Percentiles rank a stretch among this genome's conserved stretches.
These are phyloP conservation scores for Mycosphaerella sp. DNA, from an alignment of 2,329 filamentous ascomycete genomes.

Conservation along the genomic window DNA sequence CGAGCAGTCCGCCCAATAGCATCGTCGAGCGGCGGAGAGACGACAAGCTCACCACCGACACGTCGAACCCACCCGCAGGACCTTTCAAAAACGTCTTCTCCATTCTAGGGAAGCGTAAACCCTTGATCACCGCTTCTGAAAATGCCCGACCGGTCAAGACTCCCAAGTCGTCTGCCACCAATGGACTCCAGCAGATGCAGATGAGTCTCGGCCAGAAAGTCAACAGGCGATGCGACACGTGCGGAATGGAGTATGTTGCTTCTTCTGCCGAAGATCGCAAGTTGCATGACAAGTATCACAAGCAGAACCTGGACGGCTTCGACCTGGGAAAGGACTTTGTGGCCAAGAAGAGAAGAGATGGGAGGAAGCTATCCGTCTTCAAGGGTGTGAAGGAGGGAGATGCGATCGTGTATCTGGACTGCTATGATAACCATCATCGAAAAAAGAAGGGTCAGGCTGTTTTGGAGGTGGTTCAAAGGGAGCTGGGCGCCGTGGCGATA, in stretches of 20 bases:
- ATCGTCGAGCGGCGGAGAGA: conserved; percentile 29
- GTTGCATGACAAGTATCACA: conserved; percentile 59
- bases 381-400: conserved; percentile 33
- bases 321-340: conserved; percentile 55
- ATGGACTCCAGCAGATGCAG: conserved; percentile 52
- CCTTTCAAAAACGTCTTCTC: conserved; percentile 30
- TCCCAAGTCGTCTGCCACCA: conserved; percentile 29
- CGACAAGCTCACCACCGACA: conserved; percentile 18
- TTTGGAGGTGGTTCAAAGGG: conserved; percentile 56
- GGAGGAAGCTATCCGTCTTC: conserved; percentile 9
- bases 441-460: conserved; percentile 49
- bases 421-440: conserved; percentile 47
- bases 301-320: conserved; percentile 54
- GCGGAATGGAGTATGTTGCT: conserved; percentile 61
- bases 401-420: conserved; percentile 53
- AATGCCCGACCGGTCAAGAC: conserved; percentile 32
- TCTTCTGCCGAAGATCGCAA: conserved; percentile 56
- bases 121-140: conserved; percentile 23
- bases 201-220: conserved; percentile 53
- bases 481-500: conserved; percentile 56
- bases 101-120: conserved; percentile 30
- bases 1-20: conserved; percentile 45
- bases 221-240: conserved; percentile 52
- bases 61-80: conserved; percentile 21
- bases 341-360: conserved; percentile 30